phyloP scores from a whole-genome alignment of 441 rosid genomes.

The Gossypium lobatum region DNA sequence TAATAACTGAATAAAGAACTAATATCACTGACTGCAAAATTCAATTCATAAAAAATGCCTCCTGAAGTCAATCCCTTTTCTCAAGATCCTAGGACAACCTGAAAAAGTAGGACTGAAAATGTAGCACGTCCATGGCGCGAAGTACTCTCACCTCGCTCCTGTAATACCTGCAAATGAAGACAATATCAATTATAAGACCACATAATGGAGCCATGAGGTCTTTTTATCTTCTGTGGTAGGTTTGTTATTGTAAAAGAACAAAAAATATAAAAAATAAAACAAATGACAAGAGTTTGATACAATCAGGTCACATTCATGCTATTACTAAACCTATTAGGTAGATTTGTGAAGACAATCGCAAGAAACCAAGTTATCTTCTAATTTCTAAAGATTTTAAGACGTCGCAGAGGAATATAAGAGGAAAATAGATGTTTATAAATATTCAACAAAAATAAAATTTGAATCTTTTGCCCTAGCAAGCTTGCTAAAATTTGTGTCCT shows the following conservation, averaged over 20 bases:
- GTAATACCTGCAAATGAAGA: slow-evolving; percentile 72
- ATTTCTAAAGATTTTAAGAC: background rate
- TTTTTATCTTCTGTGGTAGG: slow-evolving; percentile 5
- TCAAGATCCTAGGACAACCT: slow-evolving; percentile 42
- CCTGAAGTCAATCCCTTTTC: slow-evolving; percentile 1
- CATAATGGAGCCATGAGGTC: slow-evolving; percentile 8
- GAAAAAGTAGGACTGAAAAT: slow-evolving; percentile 93
- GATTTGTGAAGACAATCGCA: slow-evolving; percentile 2
- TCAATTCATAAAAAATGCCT: slow-evolving; percentile 4
- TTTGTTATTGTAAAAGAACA: background rate
- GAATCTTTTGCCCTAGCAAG: slow-evolving; percentile 17
- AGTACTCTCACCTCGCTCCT: slow-evolving; percentile 98
- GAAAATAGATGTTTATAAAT: too few species aligned
- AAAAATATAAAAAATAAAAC: background rate
- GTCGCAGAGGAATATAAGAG: background rate
- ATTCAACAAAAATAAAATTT: background rate
- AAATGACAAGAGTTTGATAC: background rate
- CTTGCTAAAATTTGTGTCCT: too few species aligned
- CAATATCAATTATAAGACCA: slow-evolving; percentile 14
- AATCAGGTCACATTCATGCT: background rate
- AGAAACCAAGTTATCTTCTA: background rate
- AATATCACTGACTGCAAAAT: slow-evolving; percentile 6
- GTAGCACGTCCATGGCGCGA: slow-evolving; percentile 99
- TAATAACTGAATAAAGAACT: slow-evolving; percentile 11
- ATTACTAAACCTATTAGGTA: slow-evolving; percentile 4